Conservation (phyloP, 1,284 basidiomycete species). For the Peniophora sp. region DNA sequence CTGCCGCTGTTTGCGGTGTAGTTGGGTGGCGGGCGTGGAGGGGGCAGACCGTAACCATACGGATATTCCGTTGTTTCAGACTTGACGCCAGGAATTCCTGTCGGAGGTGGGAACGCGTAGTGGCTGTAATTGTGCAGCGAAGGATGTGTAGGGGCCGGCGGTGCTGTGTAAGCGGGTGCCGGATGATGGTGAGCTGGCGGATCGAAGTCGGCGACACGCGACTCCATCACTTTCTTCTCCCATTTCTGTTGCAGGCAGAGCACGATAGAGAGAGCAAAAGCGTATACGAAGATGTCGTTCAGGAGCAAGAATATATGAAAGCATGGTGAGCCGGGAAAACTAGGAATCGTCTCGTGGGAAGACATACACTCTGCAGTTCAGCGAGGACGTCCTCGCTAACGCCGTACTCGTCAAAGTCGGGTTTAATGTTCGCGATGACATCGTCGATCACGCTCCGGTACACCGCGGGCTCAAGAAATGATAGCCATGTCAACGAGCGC, state of each 20-base stretch:
- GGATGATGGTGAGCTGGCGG: constrained; percentile 35
- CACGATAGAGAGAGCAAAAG: background rate
- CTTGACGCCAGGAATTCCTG: constrained; percentile 41
- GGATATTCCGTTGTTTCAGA: constrained; percentile 58
- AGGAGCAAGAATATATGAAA: no score
- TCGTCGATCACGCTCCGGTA: constrained; percentile 97
- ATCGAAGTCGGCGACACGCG: constrained; percentile 92
- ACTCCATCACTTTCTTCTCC: constrained; percentile 88
- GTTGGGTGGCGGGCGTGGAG: constrained; percentile 33
- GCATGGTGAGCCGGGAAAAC: constrained; percentile 1
- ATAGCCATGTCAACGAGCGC: constrained; percentile 34
- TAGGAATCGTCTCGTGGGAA: background rate
- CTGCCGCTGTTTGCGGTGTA: constrained; percentile 8
- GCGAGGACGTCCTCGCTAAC: constrained; percentile 88
- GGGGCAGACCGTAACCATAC: constrained; percentile 40
- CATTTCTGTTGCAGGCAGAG: constrained; percentile 61
- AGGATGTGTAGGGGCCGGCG: constrained; percentile 20
- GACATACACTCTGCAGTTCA: constrained; percentile 80
- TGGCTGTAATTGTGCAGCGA: constrained; percentile 15
- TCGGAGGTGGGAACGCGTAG: constrained; percentile 20
- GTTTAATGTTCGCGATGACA: constrained; percentile 81
- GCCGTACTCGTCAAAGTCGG: constrained; percentile 96
- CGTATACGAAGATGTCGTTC: no score
- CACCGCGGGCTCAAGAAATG: constrained; percentile 71
- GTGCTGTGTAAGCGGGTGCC: constrained; percentile 30